Base-by-base conservation (phyloP, 2,329 filamentous ascomycete genomes). In the Arthrobotrys musiformis region DNA sequence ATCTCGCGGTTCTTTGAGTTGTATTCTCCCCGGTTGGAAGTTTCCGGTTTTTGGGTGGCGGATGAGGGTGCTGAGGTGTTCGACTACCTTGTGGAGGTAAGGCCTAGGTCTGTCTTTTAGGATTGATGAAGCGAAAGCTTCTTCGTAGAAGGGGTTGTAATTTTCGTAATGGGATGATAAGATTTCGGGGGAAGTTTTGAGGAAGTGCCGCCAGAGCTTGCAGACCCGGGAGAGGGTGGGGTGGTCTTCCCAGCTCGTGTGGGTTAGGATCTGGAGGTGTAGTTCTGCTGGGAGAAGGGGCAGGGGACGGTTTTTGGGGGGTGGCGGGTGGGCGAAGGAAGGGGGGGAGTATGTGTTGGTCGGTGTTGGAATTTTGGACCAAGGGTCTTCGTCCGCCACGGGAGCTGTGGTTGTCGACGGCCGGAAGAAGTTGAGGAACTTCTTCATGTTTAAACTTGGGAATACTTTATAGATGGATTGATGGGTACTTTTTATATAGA, bases 161-260 rank as follows among this genome's bases (percentile, higher is more conserved):
- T n/a, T 54, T 54, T 74, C 70, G 40, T 69, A 76, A 7, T 66
- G 63, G n/a, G 61, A 50, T 7, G 42, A 17, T 0, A 46, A 26
- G 7, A 50, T 40, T 15, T 6, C 17, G 2, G 37, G 35, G 6
- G 64, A 69, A 9, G 19, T 60, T 40, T 50, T 58, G 22, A 77
- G 37, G 24, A 66, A 77, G 30, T 66, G 40, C 0, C 60, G 72
- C 72, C 72, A 77, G 24, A 46, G 40, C 61, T 66, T 70, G n/a
- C 64, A 77, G 26, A 66, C 50, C 24, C 35, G 28, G 4, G 48
- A 26, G 35, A 70, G 30, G 15, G 17, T 60, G n/a, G 50, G 42
- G n/a, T 70, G 64, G 4, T 70, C 58, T 35, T 28, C 28, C 54
- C 60, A 77, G 52, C 66, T 9, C 8, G 64, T 26, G 9, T 54